Conservation (phyloP, 169 alveolate species). For the Cryptosporidium xiaoi region DNA sequence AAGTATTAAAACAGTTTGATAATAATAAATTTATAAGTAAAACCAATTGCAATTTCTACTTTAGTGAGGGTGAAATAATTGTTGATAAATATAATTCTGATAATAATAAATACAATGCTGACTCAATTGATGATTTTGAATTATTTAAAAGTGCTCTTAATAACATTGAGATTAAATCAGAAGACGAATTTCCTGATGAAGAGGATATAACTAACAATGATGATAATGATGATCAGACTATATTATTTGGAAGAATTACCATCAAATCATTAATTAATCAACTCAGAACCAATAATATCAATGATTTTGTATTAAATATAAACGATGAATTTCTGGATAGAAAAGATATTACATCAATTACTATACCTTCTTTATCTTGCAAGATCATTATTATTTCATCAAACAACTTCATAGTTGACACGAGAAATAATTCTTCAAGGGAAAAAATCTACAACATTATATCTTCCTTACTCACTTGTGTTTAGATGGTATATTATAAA, state of each 20-base stretch:
- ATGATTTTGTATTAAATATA: slow-evolving; percentile 21
- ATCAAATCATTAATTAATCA: slow-evolving; percentile 14
- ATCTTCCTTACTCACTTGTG: slow-evolving; percentile 35
- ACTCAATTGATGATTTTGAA: too few relatives aligned
- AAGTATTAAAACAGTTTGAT: neutral
- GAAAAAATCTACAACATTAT: slow-evolving; percentile 32
- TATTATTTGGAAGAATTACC: slow-evolving; percentile 43
- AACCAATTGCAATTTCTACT: slow-evolving; percentile 5
- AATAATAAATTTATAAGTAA: slow-evolving; percentile 18
- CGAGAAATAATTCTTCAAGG: slow-evolving; percentile 32
- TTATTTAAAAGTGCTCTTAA: too few relatives aligned
- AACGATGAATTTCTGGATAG: slow-evolving; percentile 18
- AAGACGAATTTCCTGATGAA: too few relatives aligned
- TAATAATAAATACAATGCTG: neutral
- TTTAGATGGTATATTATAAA: slow-evolving; percentile 31
- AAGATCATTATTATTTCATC: slow-evolving; percentile 32
- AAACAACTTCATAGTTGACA: slow-evolving; percentile 9
- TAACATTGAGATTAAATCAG: too few relatives aligned
- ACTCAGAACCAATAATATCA: slow-evolving; percentile 9
- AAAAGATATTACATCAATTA: slow-evolving; percentile 18
- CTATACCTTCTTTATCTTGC: slow-evolving; percentile 41
- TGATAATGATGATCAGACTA: slow-evolving; percentile 1
- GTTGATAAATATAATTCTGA: slow-evolving; percentile 6
- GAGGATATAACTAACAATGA: neutral
- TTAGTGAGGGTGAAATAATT: slow-evolving; percentile 17